phyloP scores from a whole-genome alignment of 371 early-diverging fungal species.

The Nematocida sp. region DNA sequence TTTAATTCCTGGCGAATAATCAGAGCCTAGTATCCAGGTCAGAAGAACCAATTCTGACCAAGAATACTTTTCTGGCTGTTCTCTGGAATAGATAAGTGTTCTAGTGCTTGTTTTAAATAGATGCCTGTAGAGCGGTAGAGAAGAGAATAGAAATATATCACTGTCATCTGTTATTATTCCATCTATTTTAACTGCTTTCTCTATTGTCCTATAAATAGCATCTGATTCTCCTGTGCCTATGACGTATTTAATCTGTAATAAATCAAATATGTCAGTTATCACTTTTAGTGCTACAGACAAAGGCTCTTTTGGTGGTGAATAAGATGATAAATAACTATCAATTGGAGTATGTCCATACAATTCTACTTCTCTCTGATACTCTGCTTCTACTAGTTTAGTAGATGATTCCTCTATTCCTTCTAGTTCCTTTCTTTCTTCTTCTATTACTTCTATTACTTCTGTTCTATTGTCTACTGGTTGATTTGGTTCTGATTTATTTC shows the following conservation, averaged over 20 bases:
- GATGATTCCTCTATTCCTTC: background rate
- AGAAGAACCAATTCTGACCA: slow-evolving; percentile 73
- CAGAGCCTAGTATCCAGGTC: slow-evolving; percentile 84
- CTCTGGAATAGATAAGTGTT: slow-evolving; percentile 69
- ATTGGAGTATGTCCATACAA: slow-evolving; percentile 2
- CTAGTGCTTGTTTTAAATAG: slow-evolving; percentile 79
- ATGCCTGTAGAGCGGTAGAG: slow-evolving; percentile 77
- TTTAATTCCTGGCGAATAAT: slow-evolving; percentile 86
- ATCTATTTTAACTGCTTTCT: slow-evolving; percentile 65
- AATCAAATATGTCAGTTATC: slow-evolving; percentile 25
- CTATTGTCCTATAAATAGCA: slow-evolving; percentile 9
- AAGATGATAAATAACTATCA: slow-evolving; percentile 1
- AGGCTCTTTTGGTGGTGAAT: slow-evolving; percentile 14
- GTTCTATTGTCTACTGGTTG: too few species aligned
- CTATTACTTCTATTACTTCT: too few species aligned
- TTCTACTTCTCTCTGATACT: slow-evolving; percentile 23
- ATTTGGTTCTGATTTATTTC: too few species aligned
- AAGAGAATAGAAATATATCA: slow-evolving; percentile 91
- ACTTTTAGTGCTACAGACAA: slow-evolving; percentile 13
- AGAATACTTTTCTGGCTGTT: slow-evolving; percentile 67
- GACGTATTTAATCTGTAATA: slow-evolving; percentile 20
- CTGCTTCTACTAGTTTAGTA: background rate
- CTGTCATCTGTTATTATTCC: slow-evolving; percentile 95
- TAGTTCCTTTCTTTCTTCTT: background rate
- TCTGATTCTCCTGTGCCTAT: slow-evolving; percentile 42